Conservation (phyloP, 495 filamentous ascomycete species). For the Penicillium paxilli region DNA sequence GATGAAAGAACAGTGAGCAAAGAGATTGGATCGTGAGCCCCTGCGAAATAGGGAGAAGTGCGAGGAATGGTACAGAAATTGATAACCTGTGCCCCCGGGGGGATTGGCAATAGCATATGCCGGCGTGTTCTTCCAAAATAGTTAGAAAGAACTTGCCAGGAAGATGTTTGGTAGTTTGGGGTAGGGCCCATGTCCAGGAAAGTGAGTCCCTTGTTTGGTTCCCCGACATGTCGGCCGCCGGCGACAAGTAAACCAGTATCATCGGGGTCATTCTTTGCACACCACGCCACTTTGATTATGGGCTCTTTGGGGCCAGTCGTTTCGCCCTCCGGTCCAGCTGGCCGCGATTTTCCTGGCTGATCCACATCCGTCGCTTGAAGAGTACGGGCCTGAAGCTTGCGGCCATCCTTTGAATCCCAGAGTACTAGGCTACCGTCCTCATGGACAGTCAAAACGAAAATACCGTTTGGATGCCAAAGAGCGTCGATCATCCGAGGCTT, state of each 20-base stretch:
- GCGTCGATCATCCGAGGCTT: slow-evolving; percentile 75
- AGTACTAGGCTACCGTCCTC: slow-evolving; percentile 89
- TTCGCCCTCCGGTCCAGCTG: slow-evolving; percentile 37
- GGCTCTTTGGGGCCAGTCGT: slow-evolving; percentile 61
- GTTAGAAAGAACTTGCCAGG: slow-evolving; percentile 75
- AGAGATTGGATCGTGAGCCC: slow-evolving; percentile 86
- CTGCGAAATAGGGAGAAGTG: slow-evolving; percentile 77
- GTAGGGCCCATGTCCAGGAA: slow-evolving; percentile 88
- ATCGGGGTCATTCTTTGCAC: slow-evolving; percentile 86
- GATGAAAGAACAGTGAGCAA: slow-evolving; percentile 75
- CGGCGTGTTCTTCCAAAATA: slow-evolving; percentile 74
- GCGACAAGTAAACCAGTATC: slow-evolving; percentile 88
- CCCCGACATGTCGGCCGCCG: slow-evolving; percentile 67
- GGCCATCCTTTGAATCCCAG: slow-evolving; percentile 93
- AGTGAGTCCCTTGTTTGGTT: slow-evolving; percentile 71
- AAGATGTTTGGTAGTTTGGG: slow-evolving; percentile 85
- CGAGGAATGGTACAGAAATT: slow-evolving; percentile 84
- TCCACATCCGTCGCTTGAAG: slow-evolving; percentile 72
- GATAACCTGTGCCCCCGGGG: slow-evolving; percentile 74
- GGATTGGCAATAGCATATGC: slow-evolving; percentile 69
- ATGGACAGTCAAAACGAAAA: slow-evolving; percentile 82
- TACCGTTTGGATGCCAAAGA: slow-evolving; percentile 93
- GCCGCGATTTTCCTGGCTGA: slow-evolving; percentile 51
- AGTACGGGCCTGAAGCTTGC: slow-evolving; percentile 79
- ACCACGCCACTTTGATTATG: slow-evolving; percentile 80